Evolutionary conservation across 179 eudicot species (phyloP).

Genomic region (Beta macrorhiza): DNA sequence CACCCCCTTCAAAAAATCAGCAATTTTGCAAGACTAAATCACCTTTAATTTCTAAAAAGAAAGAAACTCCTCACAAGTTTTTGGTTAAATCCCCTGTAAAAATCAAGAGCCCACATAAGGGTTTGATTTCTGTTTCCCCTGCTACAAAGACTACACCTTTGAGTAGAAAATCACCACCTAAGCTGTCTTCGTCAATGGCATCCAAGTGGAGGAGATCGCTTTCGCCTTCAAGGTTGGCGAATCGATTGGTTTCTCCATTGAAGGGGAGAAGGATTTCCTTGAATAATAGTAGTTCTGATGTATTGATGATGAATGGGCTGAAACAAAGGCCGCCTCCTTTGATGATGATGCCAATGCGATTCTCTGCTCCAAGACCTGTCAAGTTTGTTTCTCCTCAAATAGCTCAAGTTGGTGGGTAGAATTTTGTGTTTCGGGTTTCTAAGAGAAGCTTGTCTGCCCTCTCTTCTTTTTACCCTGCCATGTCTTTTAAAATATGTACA

Average conservation of each 20-base stretch:
- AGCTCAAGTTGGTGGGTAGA: too few relatives aligned
- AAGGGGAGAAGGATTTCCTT: slow-evolving; percentile 49
- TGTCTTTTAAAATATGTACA: not conserved
- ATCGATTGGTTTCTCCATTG: slow-evolving; percentile 63
- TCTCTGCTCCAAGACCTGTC: slow-evolving; percentile 38
- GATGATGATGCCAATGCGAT: slow-evolving; percentile 41
- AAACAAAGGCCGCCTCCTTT: slow-evolving; percentile 49
- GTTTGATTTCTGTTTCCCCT: slow-evolving; percentile 27
- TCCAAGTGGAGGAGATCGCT: slow-evolving; percentile 61
- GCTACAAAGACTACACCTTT: slow-evolving; percentile 16
- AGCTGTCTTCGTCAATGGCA: slow-evolving; percentile 35
- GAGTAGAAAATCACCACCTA: slow-evolving; percentile 35
- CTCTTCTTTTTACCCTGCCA: not conserved
- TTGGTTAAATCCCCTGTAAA: slow-evolving; percentile 70
- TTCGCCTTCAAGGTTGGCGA: slow-evolving; percentile 69
- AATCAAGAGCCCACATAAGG: slow-evolving; percentile 53
- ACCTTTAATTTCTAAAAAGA: slow-evolving; percentile 51
- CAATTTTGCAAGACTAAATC: slow-evolving; percentile 63
- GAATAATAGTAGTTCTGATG: slow-evolving; percentile 28
- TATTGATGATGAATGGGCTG: slow-evolving; percentile 43
- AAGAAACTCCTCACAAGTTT: slow-evolving; percentile 71
- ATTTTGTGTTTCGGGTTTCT: not conserved
- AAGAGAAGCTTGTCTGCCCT: not conserved
- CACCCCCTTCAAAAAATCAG: slow-evolving; percentile 55
- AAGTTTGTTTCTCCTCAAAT: too few relatives aligned